Evolutionary conservation across 1,284 basidiomycete genomes (phyloP), one percentile per base, ranked within the genome.

Genomic region (Cryptococcus jaspeensis): DNA sequence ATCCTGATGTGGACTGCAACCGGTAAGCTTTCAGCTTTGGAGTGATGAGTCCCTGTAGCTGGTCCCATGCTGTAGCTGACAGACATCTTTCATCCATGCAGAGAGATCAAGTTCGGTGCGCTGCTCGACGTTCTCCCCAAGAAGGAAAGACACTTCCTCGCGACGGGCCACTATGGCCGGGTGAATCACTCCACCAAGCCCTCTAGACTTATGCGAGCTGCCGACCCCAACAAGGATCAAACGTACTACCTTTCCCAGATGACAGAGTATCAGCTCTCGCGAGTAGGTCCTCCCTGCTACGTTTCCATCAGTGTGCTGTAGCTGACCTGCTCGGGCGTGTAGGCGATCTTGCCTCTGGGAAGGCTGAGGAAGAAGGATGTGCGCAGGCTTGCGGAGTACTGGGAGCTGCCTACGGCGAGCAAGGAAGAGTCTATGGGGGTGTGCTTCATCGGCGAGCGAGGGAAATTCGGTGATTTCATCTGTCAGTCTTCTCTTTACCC

Each of bases 1-100:
- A 98, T 74, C 93, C 95, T 0, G 95, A 98, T 70, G 87, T 98
- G 1, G 87, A 85, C 81, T 98, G 95, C 74, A 98, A 99, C 75
- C 84, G 81, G 90, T 90, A 51, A 54, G 79, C 52, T 22, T 8
- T 22, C 43, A 16, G 6, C 43, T 45, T n/a, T n/a, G n/a, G n/a
- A n/a, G n/a, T n/a, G n/a, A n/a, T n/a, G n/a, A n/a, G n/a, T n/a
- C n/a, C n/a, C n/a, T n/a, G n/a, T n/a, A n/a, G n/a, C n/a, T n/a
- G n/a, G n/a, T n/a, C n/a, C n/a, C n/a, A n/a, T n/a, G n/a, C n/a
- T n/a, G n/a, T n/a, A n/a, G n/a, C n/a, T n/a, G n/a, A n/a, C n/a
- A n/a, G n/a, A n/a, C n/a, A n/a, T n/a, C n/a, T n/a, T n/a, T n/a
- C n/a, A n/a, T n/a, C n/a, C 50, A 25, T 42, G 7, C 55, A 92